Evolutionary conservation across 1,284 basidiomycete genomes (phyloP).

Genomic region (Boletus coffeatus): DNA sequence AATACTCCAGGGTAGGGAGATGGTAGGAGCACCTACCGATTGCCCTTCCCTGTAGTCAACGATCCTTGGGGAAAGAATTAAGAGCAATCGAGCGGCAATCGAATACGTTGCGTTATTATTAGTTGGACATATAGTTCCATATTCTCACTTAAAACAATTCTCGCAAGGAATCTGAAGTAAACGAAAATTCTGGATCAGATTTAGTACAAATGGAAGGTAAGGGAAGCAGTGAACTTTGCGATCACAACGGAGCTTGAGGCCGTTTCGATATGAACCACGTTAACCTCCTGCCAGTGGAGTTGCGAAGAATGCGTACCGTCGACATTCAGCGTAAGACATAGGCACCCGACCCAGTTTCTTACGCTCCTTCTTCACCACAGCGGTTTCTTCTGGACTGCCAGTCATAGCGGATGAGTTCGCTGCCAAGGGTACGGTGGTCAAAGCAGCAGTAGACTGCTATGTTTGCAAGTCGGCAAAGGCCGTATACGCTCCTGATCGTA

Average conservation of each 20-base stretch:
- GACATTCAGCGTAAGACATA: conserved; percentile 71
- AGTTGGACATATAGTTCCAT: conserved; percentile 64
- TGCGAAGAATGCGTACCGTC: conserved; percentile 35
- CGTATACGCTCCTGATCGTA: neutral
- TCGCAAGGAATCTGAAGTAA: conserved; percentile 58
- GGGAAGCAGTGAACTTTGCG: conserved; percentile 42
- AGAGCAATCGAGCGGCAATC: conserved; percentile 1
- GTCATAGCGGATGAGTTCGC: conserved; percentile 5
- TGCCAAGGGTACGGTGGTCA: neutral
- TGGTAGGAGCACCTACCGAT: conserved; percentile 32
- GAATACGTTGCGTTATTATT: conserved; percentile 35
- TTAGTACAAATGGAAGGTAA: neutral
- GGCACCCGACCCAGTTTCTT: conserved; percentile 47
- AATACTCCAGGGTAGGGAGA: neutral
- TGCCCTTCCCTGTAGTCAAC: conserved; percentile 52
- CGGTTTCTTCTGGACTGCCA: conserved; percentile 6
- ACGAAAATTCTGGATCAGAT: neutral
- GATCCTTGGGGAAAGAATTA: conserved; percentile 33
- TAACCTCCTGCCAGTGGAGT: neutral
- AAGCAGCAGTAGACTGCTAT: neutral
- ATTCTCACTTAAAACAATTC: conserved; percentile 65
- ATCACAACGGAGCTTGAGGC: conserved; percentile 70
- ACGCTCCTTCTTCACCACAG: conserved; percentile 24
- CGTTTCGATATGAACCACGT: conserved; percentile 15
- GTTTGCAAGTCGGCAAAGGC: conserved; percentile 10